These are phyloP conservation scores for Echinochloa phyllopogon DNA, from an alignment of 176 grass and related monocot genomes.

Conservation along the genomic window DNA sequence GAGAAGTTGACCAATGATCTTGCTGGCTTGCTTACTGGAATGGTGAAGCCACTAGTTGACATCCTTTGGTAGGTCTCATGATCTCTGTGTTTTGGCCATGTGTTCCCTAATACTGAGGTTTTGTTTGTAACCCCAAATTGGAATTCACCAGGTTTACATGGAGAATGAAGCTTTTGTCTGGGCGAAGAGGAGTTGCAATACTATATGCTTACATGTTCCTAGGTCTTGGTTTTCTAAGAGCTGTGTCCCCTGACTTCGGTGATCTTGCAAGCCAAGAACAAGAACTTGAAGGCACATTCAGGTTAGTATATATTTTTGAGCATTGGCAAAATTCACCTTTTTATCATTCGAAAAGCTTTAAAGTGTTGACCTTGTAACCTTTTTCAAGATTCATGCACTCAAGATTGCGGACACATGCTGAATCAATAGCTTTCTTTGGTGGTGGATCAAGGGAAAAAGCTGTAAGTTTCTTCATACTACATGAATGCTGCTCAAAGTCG, in stretches of 20 bases:
- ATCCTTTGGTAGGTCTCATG: slow-evolving; percentile 82
- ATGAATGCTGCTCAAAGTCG: slow-evolving; percentile 17
- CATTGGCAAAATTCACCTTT: slow-evolving; percentile 29
- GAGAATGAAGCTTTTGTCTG: slow-evolving; percentile 98
- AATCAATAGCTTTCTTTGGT: slow-evolving; percentile 99
- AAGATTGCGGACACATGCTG: slow-evolving; percentile 92
- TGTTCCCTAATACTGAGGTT: slow-evolving; percentile 30
- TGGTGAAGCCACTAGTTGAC: slow-evolving; percentile 97
- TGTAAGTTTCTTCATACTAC: slow-evolving; percentile 58
- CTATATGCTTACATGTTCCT: slow-evolving; percentile 95
- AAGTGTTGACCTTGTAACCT: slow-evolving; percentile 38
- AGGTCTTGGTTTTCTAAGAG: slow-evolving; percentile 94
- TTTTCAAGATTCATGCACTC: slow-evolving; percentile 88
- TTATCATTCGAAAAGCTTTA: slow-evolving; percentile 20
- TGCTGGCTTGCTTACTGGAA: slow-evolving; percentile 89
- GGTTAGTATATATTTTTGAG: slow-evolving; percentile 51
- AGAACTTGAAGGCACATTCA: slow-evolving; percentile 93
- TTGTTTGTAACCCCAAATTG: slow-evolving; percentile 33
- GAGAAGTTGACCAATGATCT: slow-evolving; percentile 95
- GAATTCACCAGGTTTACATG: slow-evolving; percentile 90
- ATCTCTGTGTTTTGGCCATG: not conserved
- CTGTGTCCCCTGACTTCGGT: slow-evolving; percentile 89
- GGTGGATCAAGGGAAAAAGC: slow-evolving; percentile 94
- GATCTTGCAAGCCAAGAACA: slow-evolving; percentile 89
- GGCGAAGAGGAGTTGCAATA: slow-evolving; percentile 91